phyloP scores from a whole-genome alignment of 768 basidiomycete species.

The Auricularia sp. region DNA sequence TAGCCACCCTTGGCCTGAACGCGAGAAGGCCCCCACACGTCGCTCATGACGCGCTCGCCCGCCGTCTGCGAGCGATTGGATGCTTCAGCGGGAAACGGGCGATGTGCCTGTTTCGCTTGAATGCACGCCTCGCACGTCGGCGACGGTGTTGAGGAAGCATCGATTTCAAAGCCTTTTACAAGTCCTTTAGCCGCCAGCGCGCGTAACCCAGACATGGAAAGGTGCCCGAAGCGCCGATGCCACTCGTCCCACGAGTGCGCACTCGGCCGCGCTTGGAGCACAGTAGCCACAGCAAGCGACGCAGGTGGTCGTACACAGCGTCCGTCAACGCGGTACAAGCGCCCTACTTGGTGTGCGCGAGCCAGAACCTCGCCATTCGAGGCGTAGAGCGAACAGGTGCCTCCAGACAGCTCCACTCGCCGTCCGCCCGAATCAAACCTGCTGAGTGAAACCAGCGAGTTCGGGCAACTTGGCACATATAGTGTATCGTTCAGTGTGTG shows the following conservation, averaged over 20 bases:
- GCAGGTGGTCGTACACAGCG: background rate
- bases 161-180: background rate
- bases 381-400: background rate
- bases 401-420: background rate
- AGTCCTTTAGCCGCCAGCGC: background rate
- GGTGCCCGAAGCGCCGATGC: background rate
- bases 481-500: too few species aligned
- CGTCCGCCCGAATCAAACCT: background rate
- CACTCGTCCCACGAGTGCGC: background rate
- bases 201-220: background rate
- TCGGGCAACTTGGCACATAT: too few species aligned
- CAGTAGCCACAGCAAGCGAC: background rate
- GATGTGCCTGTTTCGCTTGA: slow-evolving; percentile 3
- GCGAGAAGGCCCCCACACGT: slow-evolving; percentile 20
- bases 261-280: background rate
- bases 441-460: too few species aligned
- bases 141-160: background rate
- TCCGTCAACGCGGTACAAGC: background rate
- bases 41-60: slow-evolving; percentile 13
- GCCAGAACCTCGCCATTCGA: too few species aligned
- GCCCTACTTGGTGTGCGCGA: too few species aligned
- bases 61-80: background rate
- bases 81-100: slow-evolving; percentile 10
- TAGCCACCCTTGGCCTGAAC: slow-evolving; percentile 11
- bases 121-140: slow-evolving; percentile 6